A percentile compares a stretch with the other conserved stretches of the same genome.
Conservation (phyloP, 1,284 basidiomycete species). For the Boletus sp. region DNA sequence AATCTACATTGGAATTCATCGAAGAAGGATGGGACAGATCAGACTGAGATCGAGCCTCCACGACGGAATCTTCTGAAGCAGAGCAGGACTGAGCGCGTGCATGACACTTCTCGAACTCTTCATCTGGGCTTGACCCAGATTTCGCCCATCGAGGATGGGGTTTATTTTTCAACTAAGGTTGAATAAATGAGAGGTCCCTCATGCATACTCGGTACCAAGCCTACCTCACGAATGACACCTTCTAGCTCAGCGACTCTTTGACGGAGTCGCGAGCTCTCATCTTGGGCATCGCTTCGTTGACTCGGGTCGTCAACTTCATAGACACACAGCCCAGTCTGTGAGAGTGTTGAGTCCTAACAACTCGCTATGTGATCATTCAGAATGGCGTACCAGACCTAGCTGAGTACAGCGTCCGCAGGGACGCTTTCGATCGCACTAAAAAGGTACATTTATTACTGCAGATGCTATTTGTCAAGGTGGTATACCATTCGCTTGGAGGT, state of each 20-base stretch:
- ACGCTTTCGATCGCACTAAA: constrained; percentile 67
- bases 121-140: constrained; percentile 27
- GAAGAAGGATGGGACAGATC: not conserved
- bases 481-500: constrained; percentile 81
- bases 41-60: constrained; percentile 4
- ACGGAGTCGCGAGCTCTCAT: constrained; percentile 66
- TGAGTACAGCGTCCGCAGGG: constrained; percentile 75
- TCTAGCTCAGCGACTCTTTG: constrained; percentile 80
- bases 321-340: constrained; percentile 75
- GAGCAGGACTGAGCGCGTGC: constrained; percentile 20
- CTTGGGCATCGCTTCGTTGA: constrained; percentile 50
- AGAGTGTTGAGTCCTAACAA: constrained; percentile 2
- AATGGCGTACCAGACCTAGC: constrained; percentile 55
- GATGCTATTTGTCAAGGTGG: constrained; percentile 5
- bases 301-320: constrained; percentile 81
- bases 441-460: not conserved
- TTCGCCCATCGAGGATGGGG: constrained; percentile 67
- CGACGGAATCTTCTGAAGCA: constrained; percentile 11
- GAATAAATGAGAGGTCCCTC: constrained; percentile 4
- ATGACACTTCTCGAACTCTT: constrained; percentile 29
- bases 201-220: constrained; percentile 5
- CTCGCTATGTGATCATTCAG: not conserved
- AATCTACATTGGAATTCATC: not conserved
- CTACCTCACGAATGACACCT: constrained; percentile 76
- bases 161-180: constrained; percentile 60